Conservation (phyloP, 352 stramenopile species). For the Phytophthora capsici region DNA sequence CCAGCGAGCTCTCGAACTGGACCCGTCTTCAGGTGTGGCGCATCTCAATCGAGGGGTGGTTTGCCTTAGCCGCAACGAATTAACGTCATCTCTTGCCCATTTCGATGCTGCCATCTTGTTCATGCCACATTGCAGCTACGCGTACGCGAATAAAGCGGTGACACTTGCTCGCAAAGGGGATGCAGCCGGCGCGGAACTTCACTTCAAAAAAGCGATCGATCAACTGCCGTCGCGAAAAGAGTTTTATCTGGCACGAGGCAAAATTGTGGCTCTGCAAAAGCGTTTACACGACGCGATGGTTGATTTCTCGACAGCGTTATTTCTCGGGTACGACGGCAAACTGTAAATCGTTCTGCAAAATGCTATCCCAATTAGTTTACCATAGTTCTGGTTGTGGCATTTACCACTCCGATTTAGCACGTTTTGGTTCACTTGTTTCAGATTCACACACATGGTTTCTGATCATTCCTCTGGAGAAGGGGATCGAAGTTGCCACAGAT, state of each 20-base stretch:
- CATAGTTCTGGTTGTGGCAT: no score
- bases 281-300: slow-evolving; percentile 82
- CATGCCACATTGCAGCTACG: slow-evolving; percentile 69
- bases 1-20: slow-evolving; percentile 50
- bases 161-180: slow-evolving; percentile 48
- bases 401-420: no score
- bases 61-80: slow-evolving; percentile 44
- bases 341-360: slow-evolving; percentile 42
- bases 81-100: slow-evolving; percentile 42
- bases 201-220: slow-evolving; percentile 76
- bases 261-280: slow-evolving; percentile 77
- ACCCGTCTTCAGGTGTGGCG: slow-evolving; percentile 58
- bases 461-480: slow-evolving; percentile 17
- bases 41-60: slow-evolving; percentile 68
- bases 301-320: slow-evolving; percentile 77
- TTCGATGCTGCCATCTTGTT: slow-evolving; percentile 61
- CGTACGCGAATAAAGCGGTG: slow-evolving; percentile 73
- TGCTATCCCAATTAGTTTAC: slow-evolving; percentile 1
- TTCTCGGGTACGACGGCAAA: slow-evolving; percentile 75
- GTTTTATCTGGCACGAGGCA: slow-evolving; percentile 71
- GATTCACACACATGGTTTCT: not conserved
- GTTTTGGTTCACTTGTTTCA: no score
- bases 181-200: slow-evolving; percentile 44
- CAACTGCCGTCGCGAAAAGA: slow-evolving; percentile 69
- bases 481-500: slow-evolving; percentile 30